A percentile compares a stretch with the other conserved stretches of the same genome.
Conservation (phyloP, 129 eudicot species). For the Ambrosia trifida region DNA sequence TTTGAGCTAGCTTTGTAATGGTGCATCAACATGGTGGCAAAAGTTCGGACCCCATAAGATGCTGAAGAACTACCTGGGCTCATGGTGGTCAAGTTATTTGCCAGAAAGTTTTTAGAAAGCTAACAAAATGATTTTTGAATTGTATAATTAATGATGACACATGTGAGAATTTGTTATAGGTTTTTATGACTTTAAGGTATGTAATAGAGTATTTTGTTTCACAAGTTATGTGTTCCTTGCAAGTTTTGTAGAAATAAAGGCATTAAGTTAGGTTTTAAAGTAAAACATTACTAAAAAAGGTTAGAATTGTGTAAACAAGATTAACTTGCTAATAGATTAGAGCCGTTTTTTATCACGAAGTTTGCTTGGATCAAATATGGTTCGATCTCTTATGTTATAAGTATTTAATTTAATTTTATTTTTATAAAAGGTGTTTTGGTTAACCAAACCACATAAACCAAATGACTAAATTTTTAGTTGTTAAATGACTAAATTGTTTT, state of each 20-base stretch:
- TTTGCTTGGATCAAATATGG: not conserved
- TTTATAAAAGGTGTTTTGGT: not conserved
- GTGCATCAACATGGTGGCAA: conserved; percentile 38
- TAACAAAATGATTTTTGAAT: conserved; percentile 7
- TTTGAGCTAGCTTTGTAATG: conserved; percentile 35
- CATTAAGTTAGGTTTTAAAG: conserved; percentile 6
- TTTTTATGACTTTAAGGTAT: conserved; percentile 33
- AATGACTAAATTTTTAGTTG: too few relatives aligned
- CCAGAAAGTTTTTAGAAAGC: conserved; percentile 8
- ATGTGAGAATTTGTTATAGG: conserved; percentile 11
- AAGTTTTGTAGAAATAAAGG: conserved; percentile 37
- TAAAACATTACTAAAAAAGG: not conserved
- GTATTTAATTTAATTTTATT: not conserved
- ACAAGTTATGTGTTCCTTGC: conserved; percentile 53
- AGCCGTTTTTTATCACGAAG: not conserved
- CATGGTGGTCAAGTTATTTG: conserved; percentile 33
- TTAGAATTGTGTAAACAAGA: not conserved
- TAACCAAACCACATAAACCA: too few relatives aligned
- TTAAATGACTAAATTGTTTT: too few relatives aligned
- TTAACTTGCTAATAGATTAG: not conserved
- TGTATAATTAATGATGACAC: conserved; percentile 15
- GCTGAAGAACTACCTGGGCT: conserved; percentile 38
- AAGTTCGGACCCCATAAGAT: conserved; percentile 38
- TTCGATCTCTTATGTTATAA: not conserved
- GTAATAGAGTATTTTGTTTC: conserved; percentile 24